Percentiles rank a stretch among this genome's conserved stretches.
phyloP scores from a whole-genome alignment of 345 rosid genomes.

The Combretum micranthum region DNA sequence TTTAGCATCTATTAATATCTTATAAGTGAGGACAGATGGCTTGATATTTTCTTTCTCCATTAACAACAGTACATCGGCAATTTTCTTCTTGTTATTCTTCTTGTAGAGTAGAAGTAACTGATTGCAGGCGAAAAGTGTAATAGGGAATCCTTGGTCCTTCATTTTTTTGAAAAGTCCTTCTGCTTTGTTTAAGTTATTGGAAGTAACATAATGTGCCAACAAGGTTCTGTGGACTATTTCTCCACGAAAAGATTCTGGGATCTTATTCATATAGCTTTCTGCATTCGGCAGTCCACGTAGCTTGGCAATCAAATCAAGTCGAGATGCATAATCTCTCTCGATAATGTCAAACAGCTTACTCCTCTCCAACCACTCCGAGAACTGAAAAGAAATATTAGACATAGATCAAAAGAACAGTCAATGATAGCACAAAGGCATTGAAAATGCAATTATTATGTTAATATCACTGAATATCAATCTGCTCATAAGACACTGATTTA shows the following conservation, averaged over 20 bases:
- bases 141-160: constrained; percentile 61
- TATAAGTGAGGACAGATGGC: constrained; percentile 65
- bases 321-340: constrained; percentile 85
- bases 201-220: constrained; percentile 56
- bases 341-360: constrained; percentile 41
- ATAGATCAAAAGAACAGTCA: background rate
- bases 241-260: constrained; percentile 63
- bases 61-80: constrained; percentile 65
- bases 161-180: constrained; percentile 74
- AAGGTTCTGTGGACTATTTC: constrained; percentile 68
- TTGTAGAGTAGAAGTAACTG: constrained; percentile 92
- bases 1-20: constrained; percentile 63
- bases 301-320: constrained; percentile 74
- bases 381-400: constrained; percentile 29
- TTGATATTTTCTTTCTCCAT: constrained; percentile 93
- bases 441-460: too few species aligned
- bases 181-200: constrained; percentile 44
- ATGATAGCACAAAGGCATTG: too few species aligned
- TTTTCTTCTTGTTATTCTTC: constrained; percentile 71
- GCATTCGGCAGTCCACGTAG: constrained; percentile 64
- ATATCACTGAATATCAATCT: too few species aligned
- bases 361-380: constrained; percentile 84
- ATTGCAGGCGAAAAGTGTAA: constrained; percentile 66
- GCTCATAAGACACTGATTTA: too few species aligned
- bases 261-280: constrained; percentile 48